Percentiles rank a stretch among this genome's conserved stretches.
Evolutionary conservation across 2,329 filamentous ascomycete genomes (phyloP).

Genomic region (Pseudocercospora vitis): DNA sequence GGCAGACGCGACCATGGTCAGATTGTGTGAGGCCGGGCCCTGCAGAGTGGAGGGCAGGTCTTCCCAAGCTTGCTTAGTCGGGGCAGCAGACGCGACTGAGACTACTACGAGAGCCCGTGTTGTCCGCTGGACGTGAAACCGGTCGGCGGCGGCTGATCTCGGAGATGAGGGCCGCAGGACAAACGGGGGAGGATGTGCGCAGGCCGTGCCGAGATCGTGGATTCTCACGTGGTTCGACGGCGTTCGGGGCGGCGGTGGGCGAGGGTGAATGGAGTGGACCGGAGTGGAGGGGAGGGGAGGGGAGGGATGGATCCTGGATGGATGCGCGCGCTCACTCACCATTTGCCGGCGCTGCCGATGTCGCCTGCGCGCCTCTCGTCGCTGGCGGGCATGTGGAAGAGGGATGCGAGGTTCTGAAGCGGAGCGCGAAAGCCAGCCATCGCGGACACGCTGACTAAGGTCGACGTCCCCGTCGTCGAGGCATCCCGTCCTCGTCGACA

Average conservation of each 20-base stretch:
- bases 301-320: neutral
- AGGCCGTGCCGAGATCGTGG: constrained; percentile 1
- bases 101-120: too few relatives aligned
- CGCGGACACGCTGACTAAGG: neutral
- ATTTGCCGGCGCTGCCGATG: neutral
- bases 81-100: neutral
- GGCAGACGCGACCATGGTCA: neutral
- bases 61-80: too few relatives aligned
- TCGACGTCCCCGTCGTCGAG: neutral
- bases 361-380: neutral
- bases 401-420: too few relatives aligned
- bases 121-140: constrained; percentile 1
- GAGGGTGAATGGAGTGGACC: neutral
- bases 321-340: neutral
- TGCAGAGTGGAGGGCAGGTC: too few relatives aligned
- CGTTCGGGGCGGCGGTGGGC: neutral
- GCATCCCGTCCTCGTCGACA: too few relatives aligned
- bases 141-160: neutral
- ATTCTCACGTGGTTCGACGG: neutral
- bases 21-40: too few relatives aligned
- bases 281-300: neutral
- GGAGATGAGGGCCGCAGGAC: constrained; percentile 1
- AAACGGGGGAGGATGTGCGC: neutral
- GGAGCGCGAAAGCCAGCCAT: neutral
- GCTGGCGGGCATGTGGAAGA: neutral